phyloP scores from a whole-genome alignment of 805 yeast genomes.

The Maudiozyma bulderi region DNA sequence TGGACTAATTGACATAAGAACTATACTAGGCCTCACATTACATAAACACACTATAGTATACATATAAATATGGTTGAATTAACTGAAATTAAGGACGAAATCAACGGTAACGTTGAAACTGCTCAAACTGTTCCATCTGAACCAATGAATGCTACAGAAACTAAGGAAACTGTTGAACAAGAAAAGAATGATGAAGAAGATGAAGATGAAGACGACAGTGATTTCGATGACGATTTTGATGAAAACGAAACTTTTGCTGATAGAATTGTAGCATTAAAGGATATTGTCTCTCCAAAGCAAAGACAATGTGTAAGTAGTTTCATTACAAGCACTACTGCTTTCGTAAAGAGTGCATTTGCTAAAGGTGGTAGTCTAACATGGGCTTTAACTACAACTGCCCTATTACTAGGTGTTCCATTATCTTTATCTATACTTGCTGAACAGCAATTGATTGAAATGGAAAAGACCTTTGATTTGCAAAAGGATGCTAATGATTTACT shows the following conservation, averaged over 20 bases:
- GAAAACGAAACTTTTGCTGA: slow-evolving; percentile 79
- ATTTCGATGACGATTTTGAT: slow-evolving; percentile 54
- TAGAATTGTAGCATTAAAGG: slow-evolving; percentile 84
- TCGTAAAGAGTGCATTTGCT: slow-evolving; percentile 38
- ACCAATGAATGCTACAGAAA: slow-evolving; percentile 45
- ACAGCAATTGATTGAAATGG: slow-evolving; percentile 89
- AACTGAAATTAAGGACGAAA: slow-evolving; percentile 27
- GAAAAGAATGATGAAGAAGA: slow-evolving; percentile 32
- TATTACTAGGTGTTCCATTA: slow-evolving; percentile 87
- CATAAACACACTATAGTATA: not conserved
- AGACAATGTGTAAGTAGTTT: slow-evolving; percentile 41
- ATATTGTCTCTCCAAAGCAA: slow-evolving; percentile 81
- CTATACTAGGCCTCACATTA: too few species aligned
- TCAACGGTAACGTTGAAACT: slow-evolving; percentile 9
- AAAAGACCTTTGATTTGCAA: slow-evolving; percentile 78
- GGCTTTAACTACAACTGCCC: slow-evolving; percentile 73
- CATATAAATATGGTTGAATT: slow-evolving; percentile 26
- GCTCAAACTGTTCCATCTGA: slow-evolving; percentile 23
- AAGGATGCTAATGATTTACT: slow-evolving; percentile 67
- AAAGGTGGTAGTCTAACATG: slow-evolving; percentile 73
- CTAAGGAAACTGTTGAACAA: slow-evolving; percentile 38
- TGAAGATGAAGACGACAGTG: slow-evolving; percentile 42
- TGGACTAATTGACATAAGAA: too few species aligned
- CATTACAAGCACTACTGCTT: slow-evolving; percentile 28
- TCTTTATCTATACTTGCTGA: slow-evolving; percentile 83